Base-by-base conservation (phyloP, 768 basidiomycete species). In the Mycena rebaudengoi region DNA sequence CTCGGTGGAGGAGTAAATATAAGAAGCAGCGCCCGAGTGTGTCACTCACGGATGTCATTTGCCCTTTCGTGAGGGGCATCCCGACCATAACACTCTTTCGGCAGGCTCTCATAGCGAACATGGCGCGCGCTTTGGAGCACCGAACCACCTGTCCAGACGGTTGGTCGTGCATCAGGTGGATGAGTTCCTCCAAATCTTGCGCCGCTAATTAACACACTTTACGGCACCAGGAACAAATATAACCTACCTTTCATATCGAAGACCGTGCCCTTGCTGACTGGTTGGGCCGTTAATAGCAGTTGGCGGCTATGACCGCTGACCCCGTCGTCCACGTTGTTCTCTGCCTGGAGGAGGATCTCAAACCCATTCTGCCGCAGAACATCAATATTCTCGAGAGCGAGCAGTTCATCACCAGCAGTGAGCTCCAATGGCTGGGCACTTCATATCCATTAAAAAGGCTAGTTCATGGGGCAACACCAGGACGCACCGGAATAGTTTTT, bases 81-180 rank as follows among this genome's bases (percentile, higher is more conserved):
- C 98, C 96, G 43, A 98, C 84, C 98, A 99, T 99, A 40, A 98
- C 90, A 75, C 96, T 98, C 80, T 93, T 96, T 66, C 97, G 76
- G 76, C 98, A 99, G 0, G 98, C 98, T 33, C 96, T 86, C 86
- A 90, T 93, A 0, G 98, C 98, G 72, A 99, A 98, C 96, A 99
- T 98, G 5, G 89, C 84, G 16, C 96, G 86, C 16, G 93, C 95
- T 75, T 99, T 99, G 16, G 91, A 91, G 72, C 95, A 98, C 21
- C 98, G 84, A 0, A 98, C 93, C 86, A 95, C 92, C 70, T 90
- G 87, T 2, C 94, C 92, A 0, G 82, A 75, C 0, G 95, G 90
- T 8, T 85, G 82, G 70, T 96, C 92, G 35, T 87, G 87, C 78
- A 99, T 83, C 14, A 97, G 79, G 68, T 96, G 88, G 23, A 99